Base-by-base conservation (phyloP, 2,329 filamentous ascomycete genomes). In the Penicillium sp. region DNA sequence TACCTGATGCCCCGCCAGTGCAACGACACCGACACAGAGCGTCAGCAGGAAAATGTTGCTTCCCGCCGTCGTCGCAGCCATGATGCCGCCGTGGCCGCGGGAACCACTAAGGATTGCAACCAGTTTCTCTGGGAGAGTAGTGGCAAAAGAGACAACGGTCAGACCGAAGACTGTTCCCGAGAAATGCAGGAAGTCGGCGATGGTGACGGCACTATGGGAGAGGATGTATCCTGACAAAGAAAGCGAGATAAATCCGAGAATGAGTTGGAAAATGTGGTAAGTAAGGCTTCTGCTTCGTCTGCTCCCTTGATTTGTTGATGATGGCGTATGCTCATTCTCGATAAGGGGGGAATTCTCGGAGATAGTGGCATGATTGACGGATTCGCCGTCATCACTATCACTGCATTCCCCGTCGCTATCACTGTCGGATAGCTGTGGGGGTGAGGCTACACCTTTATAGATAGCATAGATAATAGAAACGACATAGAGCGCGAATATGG, bases 211-310 rank as follows among this genome's bases (percentile, higher is more conserved):
- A 36, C 71, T 72, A 57, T 77, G 77, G 2, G 78, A 73, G 42
- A 81, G 73, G 34, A 81, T 69, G 53, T 79, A 81, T 42, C 77
- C 76, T 15, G 77, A 74, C 3, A 81, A 50, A 2, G 73, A 73
- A 21, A 81, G 68, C 3, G 74, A 66, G 5, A 76, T 28, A 28
- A 81, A 68, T 12, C 77, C 76, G 24, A 78, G 16, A 12, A 77
- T 2, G 23, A 83, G 75, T 10, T 76, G 70, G 41, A 58, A 56
- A n/a, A 76, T 54, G 61, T 79, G 74, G 43, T 75, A 73, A 5
- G 56, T 23, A 15, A 74, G 61, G 42, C 54, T 62, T 51, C 46
- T 59, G 46, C 31, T 18, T 33, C 33, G 31, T 6, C 48, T 28
- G 26, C 16, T 16, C 10, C 29, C 48, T 45, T 15, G 48, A 36